These are phyloP conservation scores for Penicillium hordei DNA, from an alignment of 2,329 filamentous ascomycete genomes.

Conservation along the genomic window DNA sequence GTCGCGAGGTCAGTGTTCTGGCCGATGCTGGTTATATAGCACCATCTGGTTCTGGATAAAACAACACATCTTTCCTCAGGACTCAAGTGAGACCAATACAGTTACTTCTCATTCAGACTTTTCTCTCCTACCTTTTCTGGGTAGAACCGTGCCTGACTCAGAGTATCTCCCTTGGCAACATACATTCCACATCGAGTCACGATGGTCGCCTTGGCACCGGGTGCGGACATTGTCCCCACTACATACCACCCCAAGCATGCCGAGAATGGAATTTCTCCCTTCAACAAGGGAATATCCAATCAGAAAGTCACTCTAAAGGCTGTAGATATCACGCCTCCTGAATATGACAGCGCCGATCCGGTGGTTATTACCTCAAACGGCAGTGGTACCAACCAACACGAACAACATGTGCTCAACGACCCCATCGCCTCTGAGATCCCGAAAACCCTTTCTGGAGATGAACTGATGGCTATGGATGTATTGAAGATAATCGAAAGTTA, in stretches of 20 bases:
- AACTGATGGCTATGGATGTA: constrained; percentile 19
- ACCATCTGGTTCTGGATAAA: constrained; percentile 8
- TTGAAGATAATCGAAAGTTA: constrained; percentile 29
- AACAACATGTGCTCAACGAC: constrained; percentile 8
- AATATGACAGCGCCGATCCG: constrained; percentile 10
- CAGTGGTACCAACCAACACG: constrained; percentile 7
- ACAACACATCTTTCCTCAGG: not conserved
- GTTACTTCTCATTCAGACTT: not conserved
- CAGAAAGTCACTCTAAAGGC: not conserved
- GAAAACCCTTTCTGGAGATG: constrained; percentile 1
- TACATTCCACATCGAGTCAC: constrained; percentile 8
- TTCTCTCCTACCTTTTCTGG: not conserved
- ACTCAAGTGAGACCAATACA: not conserved
- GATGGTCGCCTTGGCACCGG: constrained; percentile 20
- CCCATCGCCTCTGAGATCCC: not conserved
- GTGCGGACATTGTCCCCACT: constrained; percentile 11
- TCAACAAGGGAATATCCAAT: constrained; percentile 1
- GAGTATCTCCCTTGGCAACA: constrained; percentile 2
- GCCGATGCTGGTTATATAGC: constrained; percentile 21
- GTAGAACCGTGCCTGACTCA: not conserved
- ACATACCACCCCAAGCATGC: constrained; percentile 8
- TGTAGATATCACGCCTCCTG: constrained; percentile 3
- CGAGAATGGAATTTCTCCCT: constrained; percentile 6
- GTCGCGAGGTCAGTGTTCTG: not conserved
- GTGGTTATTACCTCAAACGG: constrained; percentile 18